Percentiles rank a stretch among this genome's conserved stretches.
phyloP scores from a whole-genome alignment of 192 early-diverging fungal species.

The Fimicolochytrium jonesii region DNA sequence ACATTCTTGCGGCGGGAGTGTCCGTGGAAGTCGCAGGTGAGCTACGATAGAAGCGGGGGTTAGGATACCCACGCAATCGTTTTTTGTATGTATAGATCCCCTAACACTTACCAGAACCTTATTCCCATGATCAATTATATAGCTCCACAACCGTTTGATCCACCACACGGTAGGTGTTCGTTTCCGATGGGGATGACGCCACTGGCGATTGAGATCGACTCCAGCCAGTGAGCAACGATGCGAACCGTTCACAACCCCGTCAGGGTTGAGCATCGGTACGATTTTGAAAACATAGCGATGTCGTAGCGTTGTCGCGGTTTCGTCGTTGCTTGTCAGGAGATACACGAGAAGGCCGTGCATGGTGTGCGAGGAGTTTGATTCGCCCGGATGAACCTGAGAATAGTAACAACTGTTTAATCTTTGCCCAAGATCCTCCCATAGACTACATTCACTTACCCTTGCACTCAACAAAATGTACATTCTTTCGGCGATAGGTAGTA shows the following conservation, averaged over 20 bases:
- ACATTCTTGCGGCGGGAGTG: conserved; percentile 52
- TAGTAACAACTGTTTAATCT: neutral
- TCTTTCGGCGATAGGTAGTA: conserved; percentile 21
- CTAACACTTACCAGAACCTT: conserved; percentile 27
- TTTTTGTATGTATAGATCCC: too few species aligned
- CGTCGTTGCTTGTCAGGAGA: conserved; percentile 32
- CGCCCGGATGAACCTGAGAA: conserved; percentile 52
- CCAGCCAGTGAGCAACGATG: conserved; percentile 50
- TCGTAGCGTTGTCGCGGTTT: conserved; percentile 33
- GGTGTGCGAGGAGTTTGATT: conserved; percentile 48
- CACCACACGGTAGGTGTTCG: conserved; percentile 43
- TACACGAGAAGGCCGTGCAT: conserved; percentile 47
- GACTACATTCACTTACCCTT: conserved; percentile 17
- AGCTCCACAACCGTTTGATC: conserved; percentile 41
- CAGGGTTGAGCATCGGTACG: conserved; percentile 54
- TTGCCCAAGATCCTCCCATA: too few species aligned
- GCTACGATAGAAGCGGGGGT: too few species aligned
- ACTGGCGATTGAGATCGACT: conserved; percentile 51
- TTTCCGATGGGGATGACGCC: conserved; percentile 30
- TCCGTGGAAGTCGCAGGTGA: conserved; percentile 52
- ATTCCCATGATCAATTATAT: conserved; percentile 28
- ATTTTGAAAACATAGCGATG: conserved; percentile 47
- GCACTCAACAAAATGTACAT: conserved; percentile 45
- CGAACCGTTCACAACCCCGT: conserved; percentile 48
- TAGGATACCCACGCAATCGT: too few species aligned